Conservation (phyloP, 441 rosid species). For the Hura crepitans region DNA sequence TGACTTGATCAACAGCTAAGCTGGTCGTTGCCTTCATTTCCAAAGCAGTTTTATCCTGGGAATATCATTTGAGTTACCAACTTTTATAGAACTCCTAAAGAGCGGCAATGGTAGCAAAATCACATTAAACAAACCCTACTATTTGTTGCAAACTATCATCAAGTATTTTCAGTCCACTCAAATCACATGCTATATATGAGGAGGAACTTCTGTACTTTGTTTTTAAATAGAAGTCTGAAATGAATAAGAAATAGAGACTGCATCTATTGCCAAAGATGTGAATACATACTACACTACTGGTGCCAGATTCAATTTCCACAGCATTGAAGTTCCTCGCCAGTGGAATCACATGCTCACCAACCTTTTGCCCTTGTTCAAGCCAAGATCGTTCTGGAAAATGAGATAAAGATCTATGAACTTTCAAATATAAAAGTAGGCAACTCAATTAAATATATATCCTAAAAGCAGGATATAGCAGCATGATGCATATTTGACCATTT, state of each 20-base stretch:
- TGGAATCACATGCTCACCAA: constrained; percentile 92
- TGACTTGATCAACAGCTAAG: constrained; percentile 33
- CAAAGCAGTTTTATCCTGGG: constrained; percentile 56
- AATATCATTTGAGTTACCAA: constrained; percentile 19
- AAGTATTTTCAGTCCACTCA: background rate
- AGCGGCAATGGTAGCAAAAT: background rate
- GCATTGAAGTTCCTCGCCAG: constrained; percentile 79
- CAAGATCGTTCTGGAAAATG: constrained; percentile 61
- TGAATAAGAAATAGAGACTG: background rate
- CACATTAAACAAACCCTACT: background rate
- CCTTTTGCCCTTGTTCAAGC: constrained; percentile 80
- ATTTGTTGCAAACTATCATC: background rate
- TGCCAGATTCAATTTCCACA: constrained; percentile 62
- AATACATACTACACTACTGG: constrained; percentile 44
- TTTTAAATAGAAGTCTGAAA: background rate
- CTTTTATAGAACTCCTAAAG: background rate
- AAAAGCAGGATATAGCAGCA: background rate
- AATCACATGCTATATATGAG: background rate
- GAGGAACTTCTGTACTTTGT: background rate
- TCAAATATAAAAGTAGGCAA: background rate
- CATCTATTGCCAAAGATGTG: background rate
- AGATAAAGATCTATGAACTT: background rate
- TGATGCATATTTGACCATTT: background rate
- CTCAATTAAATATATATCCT: background rate
- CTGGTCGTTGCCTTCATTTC: constrained; percentile 60